Evolutionary conservation across 768 basidiomycete genomes (phyloP).

Genomic region (Boletus tylopilopsis): DNA sequence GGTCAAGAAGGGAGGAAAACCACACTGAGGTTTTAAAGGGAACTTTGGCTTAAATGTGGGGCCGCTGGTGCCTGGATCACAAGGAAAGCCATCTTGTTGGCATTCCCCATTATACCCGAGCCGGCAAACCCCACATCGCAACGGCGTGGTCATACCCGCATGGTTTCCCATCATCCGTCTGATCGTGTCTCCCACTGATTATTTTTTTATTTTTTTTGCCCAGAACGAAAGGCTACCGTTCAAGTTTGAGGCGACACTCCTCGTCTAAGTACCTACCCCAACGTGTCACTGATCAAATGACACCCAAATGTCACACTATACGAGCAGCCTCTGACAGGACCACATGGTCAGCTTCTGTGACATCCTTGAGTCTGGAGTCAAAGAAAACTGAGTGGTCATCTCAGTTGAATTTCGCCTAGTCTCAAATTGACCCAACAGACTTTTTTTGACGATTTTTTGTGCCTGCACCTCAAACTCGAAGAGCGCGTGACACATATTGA

Average conservation of each 20-base stretch:
- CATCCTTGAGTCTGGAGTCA: background rate
- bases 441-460: too few species aligned
- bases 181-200: too few species aligned
- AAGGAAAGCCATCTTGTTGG: conserved; percentile 4
- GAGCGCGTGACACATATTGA: background rate
- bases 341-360: background rate
- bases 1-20: too few species aligned
- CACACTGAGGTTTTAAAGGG: conserved; percentile 1
- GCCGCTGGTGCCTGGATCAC: conserved; percentile 1
- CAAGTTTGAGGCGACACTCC: too few species aligned
- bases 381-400: background rate
- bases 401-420: background rate
- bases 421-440: background rate
- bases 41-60: background rate
- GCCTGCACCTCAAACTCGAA: too few species aligned
- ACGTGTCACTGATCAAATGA: background rate
- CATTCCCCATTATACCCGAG: conserved; percentile 1
- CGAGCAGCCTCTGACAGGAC: too few species aligned
- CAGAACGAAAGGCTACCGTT: too few species aligned
- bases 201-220: too few species aligned
- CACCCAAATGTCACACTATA: too few species aligned
- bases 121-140: conserved; percentile 18
- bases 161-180: conserved; percentile 6
- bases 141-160: conserved; percentile 20
- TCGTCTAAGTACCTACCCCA: too few species aligned